A percentile compares a stretch with the other conserved stretches of the same genome.
phyloP scores from a whole-genome alignment of 148 eudicot species.

The Fagopyrum esculentum region DNA sequence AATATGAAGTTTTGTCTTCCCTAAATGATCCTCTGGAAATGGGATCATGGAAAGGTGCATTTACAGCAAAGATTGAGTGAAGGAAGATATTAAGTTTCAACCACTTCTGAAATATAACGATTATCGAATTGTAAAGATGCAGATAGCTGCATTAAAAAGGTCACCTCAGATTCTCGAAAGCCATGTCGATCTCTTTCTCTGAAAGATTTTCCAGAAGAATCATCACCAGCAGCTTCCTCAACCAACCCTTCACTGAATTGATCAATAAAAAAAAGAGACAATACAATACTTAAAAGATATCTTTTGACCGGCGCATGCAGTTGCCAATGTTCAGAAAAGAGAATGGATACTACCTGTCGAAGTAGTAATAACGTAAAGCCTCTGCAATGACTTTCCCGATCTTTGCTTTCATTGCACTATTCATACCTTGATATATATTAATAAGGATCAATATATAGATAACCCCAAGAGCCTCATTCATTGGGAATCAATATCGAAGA shows the following conservation, averaged over 20 bases:
- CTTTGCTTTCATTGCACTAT: constrained; percentile 42
- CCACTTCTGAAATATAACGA: background rate
- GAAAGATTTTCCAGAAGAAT: constrained; percentile 44
- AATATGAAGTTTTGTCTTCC: background rate
- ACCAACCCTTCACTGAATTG: constrained; percentile 57
- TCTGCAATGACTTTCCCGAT: constrained; percentile 71
- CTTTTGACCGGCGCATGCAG: too few species aligned
- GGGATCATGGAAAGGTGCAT: too few species aligned
- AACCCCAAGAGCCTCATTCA: background rate
- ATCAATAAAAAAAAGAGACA: background rate
- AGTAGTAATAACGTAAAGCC: constrained; percentile 45
- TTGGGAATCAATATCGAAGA: background rate
- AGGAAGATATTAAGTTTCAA: background rate
- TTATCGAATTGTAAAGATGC: background rate
- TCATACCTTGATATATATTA: constrained; percentile 45
- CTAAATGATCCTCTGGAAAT: background rate
- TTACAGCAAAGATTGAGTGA: background rate
- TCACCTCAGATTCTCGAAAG: constrained; percentile 71
- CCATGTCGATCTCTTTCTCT: constrained; percentile 64
- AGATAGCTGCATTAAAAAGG: constrained; percentile 2
- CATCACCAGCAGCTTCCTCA: constrained; percentile 80
- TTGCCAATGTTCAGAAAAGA: background rate
- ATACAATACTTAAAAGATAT: too few species aligned
- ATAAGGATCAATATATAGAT: constrained; percentile 11
- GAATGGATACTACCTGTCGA: too few species aligned